phyloP scores from a whole-genome alignment of 129 eudicot genomes.

The Calendula officinalis region DNA sequence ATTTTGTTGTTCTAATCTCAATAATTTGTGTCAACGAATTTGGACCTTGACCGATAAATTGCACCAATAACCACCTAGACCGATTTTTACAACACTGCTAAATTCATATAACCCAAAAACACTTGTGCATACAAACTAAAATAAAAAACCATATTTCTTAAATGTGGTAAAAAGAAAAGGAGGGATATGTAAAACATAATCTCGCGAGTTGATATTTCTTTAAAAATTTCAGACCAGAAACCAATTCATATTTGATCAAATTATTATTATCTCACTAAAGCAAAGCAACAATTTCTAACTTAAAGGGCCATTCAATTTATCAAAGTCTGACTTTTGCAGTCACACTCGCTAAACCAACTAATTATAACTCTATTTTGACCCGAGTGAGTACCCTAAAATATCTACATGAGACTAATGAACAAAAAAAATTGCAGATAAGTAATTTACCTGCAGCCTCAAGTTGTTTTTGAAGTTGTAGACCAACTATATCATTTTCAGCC shows the following conservation, averaged over 20 bases:
- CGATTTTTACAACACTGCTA: too few relatives aligned
- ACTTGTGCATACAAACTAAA: too few relatives aligned
- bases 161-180: too few relatives aligned
- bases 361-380: slow-evolving; percentile 5
- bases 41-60: too few relatives aligned
- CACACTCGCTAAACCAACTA: too few relatives aligned
- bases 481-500: slow-evolving; percentile 89
- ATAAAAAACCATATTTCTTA: too few relatives aligned
- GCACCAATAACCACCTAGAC: too few relatives aligned
- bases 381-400: neutral
- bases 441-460: slow-evolving; percentile 88
- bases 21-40: too few relatives aligned
- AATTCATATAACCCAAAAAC: too few relatives aligned
- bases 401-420: neutral
- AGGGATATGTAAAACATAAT: too few relatives aligned
- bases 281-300: slow-evolving; percentile 6
- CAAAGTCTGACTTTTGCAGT: neutral
- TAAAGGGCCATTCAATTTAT: neutral
- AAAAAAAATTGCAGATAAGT: slow-evolving; percentile 12
- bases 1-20: too few relatives aligned
- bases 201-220: neutral
- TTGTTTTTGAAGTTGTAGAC: slow-evolving; percentile 94
- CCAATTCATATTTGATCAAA: neutral
- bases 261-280: neutral
- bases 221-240: neutral